Conservation (phyloP, 176 grass and related monocot genomes). For the Typha latifolia region DNA sequence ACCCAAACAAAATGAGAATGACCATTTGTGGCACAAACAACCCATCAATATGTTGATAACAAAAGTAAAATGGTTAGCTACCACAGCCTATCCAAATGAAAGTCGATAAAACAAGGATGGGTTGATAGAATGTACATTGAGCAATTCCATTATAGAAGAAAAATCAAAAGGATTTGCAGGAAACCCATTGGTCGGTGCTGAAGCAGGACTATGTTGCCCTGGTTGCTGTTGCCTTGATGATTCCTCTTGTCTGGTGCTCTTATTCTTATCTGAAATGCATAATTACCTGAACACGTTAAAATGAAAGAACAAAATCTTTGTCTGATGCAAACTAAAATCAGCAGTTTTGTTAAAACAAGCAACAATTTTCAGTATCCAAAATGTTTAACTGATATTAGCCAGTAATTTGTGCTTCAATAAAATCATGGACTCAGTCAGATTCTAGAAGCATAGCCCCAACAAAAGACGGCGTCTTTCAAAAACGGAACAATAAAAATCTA, state of each 20-base stretch:
- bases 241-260: constrained; percentile 32
- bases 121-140: constrained; percentile 46
- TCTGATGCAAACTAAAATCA: neutral
- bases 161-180: constrained; percentile 76
- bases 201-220: constrained; percentile 12
- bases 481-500: too few relatives aligned
- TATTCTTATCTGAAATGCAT: constrained; percentile 46
- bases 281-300: neutral
- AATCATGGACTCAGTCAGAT: too few relatives aligned
- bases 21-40: neutral
- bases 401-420: too few relatives aligned
- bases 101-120: neutral
- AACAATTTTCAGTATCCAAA: neutral
- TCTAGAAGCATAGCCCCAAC: too few relatives aligned
- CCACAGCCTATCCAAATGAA: neutral
- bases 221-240: constrained; percentile 19
- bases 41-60: constrained; percentile 2
- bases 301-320: neutral
- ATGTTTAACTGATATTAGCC: too few relatives aligned
- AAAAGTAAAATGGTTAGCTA: neutral
- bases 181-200: constrained; percentile 16
- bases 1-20: neutral
- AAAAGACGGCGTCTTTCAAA: too few relatives aligned
- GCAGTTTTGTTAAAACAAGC: neutral
- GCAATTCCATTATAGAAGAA: constrained; percentile 67